A percentile compares a stretch with the other conserved stretches of the same genome.
phyloP scores from a whole-genome alignment of 1,284 basidiomycete species.

The Puccinia triticina region DNA sequence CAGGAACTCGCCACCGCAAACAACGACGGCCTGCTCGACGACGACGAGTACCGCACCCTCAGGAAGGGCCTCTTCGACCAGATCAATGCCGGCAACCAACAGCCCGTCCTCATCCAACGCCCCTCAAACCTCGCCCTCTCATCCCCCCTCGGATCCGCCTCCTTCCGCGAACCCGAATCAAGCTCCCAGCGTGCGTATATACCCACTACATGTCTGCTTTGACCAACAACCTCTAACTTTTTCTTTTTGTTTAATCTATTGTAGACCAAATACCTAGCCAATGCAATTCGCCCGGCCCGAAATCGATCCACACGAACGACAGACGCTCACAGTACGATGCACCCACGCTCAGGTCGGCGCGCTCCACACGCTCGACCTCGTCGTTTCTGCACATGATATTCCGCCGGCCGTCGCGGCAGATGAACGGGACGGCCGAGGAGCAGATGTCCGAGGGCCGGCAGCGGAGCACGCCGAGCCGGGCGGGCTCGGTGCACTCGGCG shows the following conservation, averaged over 20 bases:
- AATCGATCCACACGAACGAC: not conserved
- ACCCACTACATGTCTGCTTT: not conserved
- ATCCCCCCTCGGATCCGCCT: not conserved
- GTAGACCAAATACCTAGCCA: not conserved
- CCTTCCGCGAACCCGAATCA: not conserved
- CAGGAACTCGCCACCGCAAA: conserved; percentile 56
- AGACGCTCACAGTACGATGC: not conserved
- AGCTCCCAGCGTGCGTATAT: not conserved
- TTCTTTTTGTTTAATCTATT: not conserved
- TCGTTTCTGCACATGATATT: conserved; percentile 33
- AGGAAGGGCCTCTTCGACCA: conserved; percentile 54
- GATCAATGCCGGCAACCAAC: conserved; percentile 1
- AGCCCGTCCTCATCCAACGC: not conserved
- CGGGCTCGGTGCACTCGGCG: not conserved
- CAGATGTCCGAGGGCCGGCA: not conserved
- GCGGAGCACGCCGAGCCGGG: not conserved
- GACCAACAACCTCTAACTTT: not conserved
- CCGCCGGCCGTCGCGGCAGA: not conserved
- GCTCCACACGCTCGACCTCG: conserved; percentile 23
- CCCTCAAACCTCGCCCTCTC: not conserved
- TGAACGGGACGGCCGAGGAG: not conserved
- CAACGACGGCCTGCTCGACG: conserved; percentile 55
- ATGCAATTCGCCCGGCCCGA: conserved; percentile 6
- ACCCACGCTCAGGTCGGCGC: not conserved
- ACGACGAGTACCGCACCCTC: conserved; percentile 56